Conservation (phyloP, 2,329 filamentous ascomycete species). For the Sordariomycetes sp. region DNA sequence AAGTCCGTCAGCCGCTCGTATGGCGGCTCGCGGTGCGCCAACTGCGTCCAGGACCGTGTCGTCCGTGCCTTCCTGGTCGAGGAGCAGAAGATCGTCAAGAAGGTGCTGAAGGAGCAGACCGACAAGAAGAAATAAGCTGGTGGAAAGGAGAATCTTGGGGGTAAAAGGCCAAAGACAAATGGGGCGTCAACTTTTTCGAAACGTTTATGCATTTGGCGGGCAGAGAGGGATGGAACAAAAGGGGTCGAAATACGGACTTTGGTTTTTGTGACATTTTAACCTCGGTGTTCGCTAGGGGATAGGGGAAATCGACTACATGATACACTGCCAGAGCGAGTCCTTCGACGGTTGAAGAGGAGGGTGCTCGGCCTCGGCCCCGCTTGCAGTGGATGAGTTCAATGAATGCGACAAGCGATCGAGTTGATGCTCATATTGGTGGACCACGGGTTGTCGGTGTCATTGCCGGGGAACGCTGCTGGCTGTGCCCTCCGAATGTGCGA, state of each 20-base stretch:
- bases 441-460: not conserved
- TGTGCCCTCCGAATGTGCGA: not conserved
- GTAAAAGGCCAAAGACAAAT: not conserved
- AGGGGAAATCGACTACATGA: constrained; percentile 32
- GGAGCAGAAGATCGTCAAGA: constrained; percentile 99
- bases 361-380: not conserved
- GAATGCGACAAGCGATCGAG: constrained; percentile 2
- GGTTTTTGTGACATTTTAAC: constrained; percentile 7
- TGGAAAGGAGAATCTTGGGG: constrained; percentile 11
- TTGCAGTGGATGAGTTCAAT: not conserved
- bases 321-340: constrained; percentile 15
- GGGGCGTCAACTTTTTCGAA: constrained; percentile 6
- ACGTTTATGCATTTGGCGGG: constrained; percentile 5
- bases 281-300: constrained; percentile 26
- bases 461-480: not conserved
- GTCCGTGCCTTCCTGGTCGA: constrained; percentile 98
- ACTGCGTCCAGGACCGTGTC: constrained; percentile 96
- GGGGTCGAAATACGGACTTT: constrained; percentile 7
- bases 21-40: constrained; percentile 95
- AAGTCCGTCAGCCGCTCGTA: constrained; percentile 99
- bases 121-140: constrained; percentile 59
- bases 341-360: not conserved
- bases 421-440: not conserved
- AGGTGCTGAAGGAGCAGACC: constrained; percentile 96
- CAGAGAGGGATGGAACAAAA: constrained; percentile 3